Conservation (phyloP, 2,329 filamentous ascomycete species). For the Rutstroemia sp. region DNA sequence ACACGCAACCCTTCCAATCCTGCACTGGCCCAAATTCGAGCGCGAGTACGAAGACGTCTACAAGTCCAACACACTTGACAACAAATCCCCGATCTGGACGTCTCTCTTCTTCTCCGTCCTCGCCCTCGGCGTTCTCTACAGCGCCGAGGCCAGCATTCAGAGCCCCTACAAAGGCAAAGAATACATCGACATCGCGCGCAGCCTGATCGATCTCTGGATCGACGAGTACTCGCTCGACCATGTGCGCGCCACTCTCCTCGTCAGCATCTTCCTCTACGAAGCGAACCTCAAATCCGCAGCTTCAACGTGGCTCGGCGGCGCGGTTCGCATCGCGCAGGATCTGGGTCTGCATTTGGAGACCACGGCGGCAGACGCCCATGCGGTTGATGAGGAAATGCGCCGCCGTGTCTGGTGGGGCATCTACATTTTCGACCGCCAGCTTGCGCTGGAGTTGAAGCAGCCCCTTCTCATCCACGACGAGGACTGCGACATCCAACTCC, state of each 20-base stretch:
- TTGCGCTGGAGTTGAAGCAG: constrained; percentile 73
- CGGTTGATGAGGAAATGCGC: constrained; percentile 78
- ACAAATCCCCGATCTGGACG: constrained; percentile 61
- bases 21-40: constrained; percentile 83
- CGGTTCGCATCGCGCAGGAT: constrained; percentile 75
- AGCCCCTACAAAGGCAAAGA: constrained; percentile 50
- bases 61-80: constrained; percentile 50
- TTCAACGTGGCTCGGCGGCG: constrained; percentile 77
- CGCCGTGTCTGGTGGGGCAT: constrained; percentile 89
- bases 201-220: constrained; percentile 71
- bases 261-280: constrained; percentile 75
- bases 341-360: constrained; percentile 71
- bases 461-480: constrained; percentile 78
- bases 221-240: constrained; percentile 72
- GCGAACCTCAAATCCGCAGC: constrained; percentile 79
- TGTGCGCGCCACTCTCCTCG: constrained; percentile 63
- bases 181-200: constrained; percentile 64
- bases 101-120: constrained; percentile 78
- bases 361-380: constrained; percentile 54
- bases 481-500: constrained; percentile 79
- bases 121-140: constrained; percentile 74
- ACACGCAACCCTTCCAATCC: constrained; percentile 74
- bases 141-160: constrained; percentile 46
- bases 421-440: constrained; percentile 77
- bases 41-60: constrained; percentile 72